Base-by-base conservation (phyloP, 1,284 basidiomycete species). In the Anthracocystis setariae region DNA sequence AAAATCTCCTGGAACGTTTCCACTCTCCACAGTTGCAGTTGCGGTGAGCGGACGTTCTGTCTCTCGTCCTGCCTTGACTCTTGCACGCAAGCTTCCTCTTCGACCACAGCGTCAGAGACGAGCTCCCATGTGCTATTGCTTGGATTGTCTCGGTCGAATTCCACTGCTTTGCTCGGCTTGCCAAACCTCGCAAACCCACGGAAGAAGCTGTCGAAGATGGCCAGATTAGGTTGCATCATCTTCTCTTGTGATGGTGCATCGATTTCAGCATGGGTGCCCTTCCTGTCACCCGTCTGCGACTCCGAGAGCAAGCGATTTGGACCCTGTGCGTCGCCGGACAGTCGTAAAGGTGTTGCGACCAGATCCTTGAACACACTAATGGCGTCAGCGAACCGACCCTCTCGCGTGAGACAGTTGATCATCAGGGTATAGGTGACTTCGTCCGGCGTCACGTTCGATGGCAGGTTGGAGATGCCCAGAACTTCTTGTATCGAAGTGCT, bases 141-240 rank as follows among this genome's bases (percentile, higher is more conserved):
- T 1, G 71, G 58, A 29, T 54, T 12, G 27, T 50, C 45, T 13
- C 37, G 25, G 39, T 69, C 55, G 24, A 52, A 57, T 2, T 9
- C 3, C 10, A 53, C 35, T 5, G 43, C 49, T 10, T 5, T 20
- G 21, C 53, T 62, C 7, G 62, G 58, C n/a, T 33, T 24, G 0
- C 66, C 65, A 25, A 62, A 42, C 3, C 51, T 46, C n/a, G 62
- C 46, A 27, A 61, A 73, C 23, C 62, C 66, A 17, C 54, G 51
- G 39, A 73, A 73, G 46, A 73, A 63, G 48, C 62, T 66, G 48
- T 49, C 46, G 29, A 62, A 73, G 40, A 73, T 63, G 29, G 46
- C 51, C 24, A 67, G 27, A 13, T 55, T 58, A 1, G 70, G 51
- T 15, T 50, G 57, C 60, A 65, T 66, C 42, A 35, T 52, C 15